Conservation (phyloP, 2,329 filamentous ascomycete genomes). For the Mycogone perniciosa region DNA sequence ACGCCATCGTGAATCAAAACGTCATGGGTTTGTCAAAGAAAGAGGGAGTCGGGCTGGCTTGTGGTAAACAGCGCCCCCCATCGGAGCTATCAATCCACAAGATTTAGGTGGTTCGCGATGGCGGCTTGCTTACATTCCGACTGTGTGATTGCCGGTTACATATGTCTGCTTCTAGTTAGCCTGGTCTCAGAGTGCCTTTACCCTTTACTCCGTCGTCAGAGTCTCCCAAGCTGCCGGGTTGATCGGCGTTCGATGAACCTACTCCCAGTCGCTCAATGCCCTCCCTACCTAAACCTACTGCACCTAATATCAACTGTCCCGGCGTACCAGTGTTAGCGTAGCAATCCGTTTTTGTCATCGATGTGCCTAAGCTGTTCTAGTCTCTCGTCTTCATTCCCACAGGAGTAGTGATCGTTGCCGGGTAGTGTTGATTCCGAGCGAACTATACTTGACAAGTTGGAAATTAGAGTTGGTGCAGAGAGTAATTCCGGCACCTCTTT, state of each 20-base stretch:
- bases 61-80: too few relatives aligned
- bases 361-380: too few relatives aligned
- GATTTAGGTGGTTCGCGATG: too few relatives aligned
- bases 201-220: neutral
- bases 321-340: neutral
- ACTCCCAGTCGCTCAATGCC: neutral
- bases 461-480: neutral
- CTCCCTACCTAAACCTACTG: neutral
- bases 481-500: neutral
- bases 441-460: neutral
- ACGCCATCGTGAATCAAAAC: too few relatives aligned
- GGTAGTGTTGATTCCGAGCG: neutral
- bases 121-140: too few relatives aligned
- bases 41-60: too few relatives aligned
- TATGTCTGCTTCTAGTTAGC: neutral
- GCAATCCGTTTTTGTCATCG: neutral
- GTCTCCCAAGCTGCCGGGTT: neutral
- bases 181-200: neutral
- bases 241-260: neutral
- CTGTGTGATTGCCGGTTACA: neutral
- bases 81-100: too few relatives aligned
- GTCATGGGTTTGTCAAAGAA: too few relatives aligned
- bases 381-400: neutral
- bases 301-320: neutral
- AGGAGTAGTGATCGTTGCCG: neutral